Base-by-base conservation (phyloP, 2,329 filamentous ascomycete genomes). In the Thelonectria olida region DNA sequence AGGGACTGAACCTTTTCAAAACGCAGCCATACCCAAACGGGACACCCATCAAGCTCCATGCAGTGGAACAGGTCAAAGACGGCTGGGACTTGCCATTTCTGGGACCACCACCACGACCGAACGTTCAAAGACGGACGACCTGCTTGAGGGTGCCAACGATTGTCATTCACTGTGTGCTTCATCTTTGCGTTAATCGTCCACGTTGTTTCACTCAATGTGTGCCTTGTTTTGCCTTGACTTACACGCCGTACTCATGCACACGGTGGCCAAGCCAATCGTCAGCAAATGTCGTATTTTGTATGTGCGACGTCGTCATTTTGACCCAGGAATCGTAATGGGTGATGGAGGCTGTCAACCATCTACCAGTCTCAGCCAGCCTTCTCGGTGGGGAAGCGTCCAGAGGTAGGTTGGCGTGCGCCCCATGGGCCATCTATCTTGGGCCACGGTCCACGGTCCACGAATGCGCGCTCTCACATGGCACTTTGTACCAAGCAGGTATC, bases 261-360 rank as follows among this genome's bases (percentile, higher is more conserved):
- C 28, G 22, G 44, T 20, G 34, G 45, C 45, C 22, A 34, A 31
- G 17, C 36, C 36, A 48, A 44, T 54, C 56, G 50, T 54, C 56
- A 54, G 56, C 49, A 36, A 38, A 48, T 54, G 56, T 54, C 56
- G 50, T 54, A 47, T 50, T 38, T 49, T 48, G 15, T 22, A 25
- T 61, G 45, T 65, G 57, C 62, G 51, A 61, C 57, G 57, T 65
- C 62, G 62, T 64, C 65, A 67, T 67, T 57, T 57, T 19, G 41
- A 61, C 49, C 52, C 50, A 47, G 28, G 49, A 62, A 58, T 64
- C 59, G 58, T 62, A 59, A 67, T 66, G 57, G 39, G 62, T 54
- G 52, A 64, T 60, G 58, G 48, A 53, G 53, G 50, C 53, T 58
- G 53, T 54, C 45, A 57, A 39, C 42, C 44, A 53, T 52, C 38